A percentile compares a stretch with the other conserved stretches of the same genome.
These are phyloP conservation scores for Colletotrichum tamarilloi DNA, from an alignment of 2,329 filamentous ascomycete genomes.

Conservation along the genomic window DNA sequence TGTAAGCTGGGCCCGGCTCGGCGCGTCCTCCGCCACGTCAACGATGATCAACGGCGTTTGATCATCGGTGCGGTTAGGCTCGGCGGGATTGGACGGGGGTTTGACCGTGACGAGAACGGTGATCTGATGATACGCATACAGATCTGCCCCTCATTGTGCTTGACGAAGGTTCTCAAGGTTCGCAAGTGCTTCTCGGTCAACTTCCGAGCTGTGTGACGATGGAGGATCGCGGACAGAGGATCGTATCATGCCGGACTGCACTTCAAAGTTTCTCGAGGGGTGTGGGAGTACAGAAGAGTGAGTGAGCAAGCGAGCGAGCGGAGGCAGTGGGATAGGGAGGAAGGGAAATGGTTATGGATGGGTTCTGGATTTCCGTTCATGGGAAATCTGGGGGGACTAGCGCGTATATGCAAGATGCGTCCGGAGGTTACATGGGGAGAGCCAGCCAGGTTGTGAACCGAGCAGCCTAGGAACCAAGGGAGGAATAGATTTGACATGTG, in stretches of 20 bases:
- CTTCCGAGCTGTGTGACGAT: not conserved
- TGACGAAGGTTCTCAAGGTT: not conserved
- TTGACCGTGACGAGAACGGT: not conserved
- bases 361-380: conserved; percentile 4
- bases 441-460: not conserved
- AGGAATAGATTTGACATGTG: not conserved
- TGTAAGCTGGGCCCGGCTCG: not conserved
- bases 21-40: not conserved
- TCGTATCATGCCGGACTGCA: not conserved
- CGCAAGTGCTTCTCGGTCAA: not conserved
- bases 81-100: not conserved
- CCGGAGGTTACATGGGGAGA: conserved; percentile 26
- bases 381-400: conserved; percentile 21
- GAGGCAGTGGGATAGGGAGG: not conserved
- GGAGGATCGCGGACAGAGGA: not conserved
- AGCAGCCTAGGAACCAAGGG: not conserved
- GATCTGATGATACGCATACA: not conserved
- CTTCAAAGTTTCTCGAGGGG: not conserved
- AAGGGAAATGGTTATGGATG: not conserved
- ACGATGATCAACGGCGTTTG: not conserved
- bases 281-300: not conserved
- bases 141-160: not conserved
- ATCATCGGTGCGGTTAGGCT: not conserved
- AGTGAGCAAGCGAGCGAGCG: not conserved
- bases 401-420: conserved; percentile 30